A percentile compares a stretch with the other conserved stretches of the same genome.
Evolutionary conservation across 495 filamentous ascomycete species (phyloP).

Genomic region (Tetracladium marchalianum): DNA sequence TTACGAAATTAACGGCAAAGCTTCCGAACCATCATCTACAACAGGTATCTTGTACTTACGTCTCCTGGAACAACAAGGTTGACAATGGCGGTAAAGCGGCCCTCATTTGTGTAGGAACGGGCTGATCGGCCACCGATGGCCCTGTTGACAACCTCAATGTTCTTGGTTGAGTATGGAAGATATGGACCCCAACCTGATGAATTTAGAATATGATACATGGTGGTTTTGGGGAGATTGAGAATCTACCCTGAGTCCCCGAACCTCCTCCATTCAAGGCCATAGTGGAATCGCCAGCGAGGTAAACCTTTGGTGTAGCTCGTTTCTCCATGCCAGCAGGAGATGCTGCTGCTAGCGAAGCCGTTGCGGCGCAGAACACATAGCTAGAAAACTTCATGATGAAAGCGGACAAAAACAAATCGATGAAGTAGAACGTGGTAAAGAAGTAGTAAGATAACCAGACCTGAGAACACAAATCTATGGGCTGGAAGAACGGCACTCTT

Average conservation of each 20-base stretch:
- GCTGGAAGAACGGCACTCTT: no score
- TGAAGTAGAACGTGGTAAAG: no score
- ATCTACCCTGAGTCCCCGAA: slow-evolving; percentile 17
- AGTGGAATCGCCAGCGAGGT: slow-evolving; percentile 48
- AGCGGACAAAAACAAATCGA: no score
- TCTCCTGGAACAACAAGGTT: slow-evolving; percentile 36
- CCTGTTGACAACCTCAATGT: slow-evolving; percentile 41
- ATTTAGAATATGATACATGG: neutral
- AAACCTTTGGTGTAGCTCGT: slow-evolving; percentile 31
- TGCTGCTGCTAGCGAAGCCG: no score
- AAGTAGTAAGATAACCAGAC: no score
- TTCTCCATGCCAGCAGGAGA: no score
- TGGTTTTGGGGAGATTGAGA: no score
- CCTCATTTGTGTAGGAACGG: slow-evolving; percentile 50
- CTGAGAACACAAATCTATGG: no score
- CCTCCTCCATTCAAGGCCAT: slow-evolving; percentile 36
- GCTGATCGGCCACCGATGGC: slow-evolving; percentile 50
- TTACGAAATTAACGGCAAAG: no score
- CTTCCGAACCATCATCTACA: no score
- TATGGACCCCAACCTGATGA: slow-evolving; percentile 48
- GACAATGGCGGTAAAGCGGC: slow-evolving; percentile 46
- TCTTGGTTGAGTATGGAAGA: slow-evolving; percentile 34
- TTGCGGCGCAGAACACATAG: no score
- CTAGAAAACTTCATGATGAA: no score
- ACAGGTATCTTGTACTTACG: slow-evolving; percentile 13